phyloP scores from a whole-genome alignment of 2,329 filamentous ascomycete genomes.

The Stagonosporopsis vannaccii region DNA sequence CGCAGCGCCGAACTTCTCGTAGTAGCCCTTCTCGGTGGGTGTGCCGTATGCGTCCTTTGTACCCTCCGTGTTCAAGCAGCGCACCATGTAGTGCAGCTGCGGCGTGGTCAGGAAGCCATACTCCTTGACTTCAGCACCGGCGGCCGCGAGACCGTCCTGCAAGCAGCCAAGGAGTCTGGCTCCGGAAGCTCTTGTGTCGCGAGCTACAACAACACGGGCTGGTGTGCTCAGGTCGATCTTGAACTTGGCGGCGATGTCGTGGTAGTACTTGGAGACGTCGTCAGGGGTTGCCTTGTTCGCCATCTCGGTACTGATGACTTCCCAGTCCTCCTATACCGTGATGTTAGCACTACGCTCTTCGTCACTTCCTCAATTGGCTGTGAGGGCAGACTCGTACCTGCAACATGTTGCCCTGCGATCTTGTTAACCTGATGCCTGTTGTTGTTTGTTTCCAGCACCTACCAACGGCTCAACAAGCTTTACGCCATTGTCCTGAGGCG shows the following conservation, averaged over 20 bases:
- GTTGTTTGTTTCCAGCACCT: conserved; percentile 26
- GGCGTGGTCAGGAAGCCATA: conserved; percentile 93
- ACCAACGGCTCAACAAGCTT: conserved; percentile 92
- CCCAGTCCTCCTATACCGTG: conserved; percentile 74
- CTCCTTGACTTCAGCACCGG: conserved; percentile 77
- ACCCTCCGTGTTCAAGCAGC: conserved; percentile 90
- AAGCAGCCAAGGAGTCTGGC: conserved; percentile 82
- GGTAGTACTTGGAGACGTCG: conserved; percentile 77
- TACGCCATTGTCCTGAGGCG: conserved; percentile 70
- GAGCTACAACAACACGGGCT: conserved; percentile 85
- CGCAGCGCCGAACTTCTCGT: conserved; percentile 85
- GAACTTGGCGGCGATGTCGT: conserved; percentile 65
- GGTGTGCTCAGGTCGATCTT: conserved; percentile 72
- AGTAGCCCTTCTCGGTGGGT: conserved; percentile 90
- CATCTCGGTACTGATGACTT: conserved; percentile 83
- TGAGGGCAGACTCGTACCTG: conserved; percentile 50
- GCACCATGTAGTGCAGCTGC: conserved; percentile 96
- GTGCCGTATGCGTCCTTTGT: conserved; percentile 88
- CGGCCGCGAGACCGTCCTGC: conserved; percentile 78
- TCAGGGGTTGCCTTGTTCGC: conserved; percentile 84
- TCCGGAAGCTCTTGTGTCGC: conserved; percentile 93
- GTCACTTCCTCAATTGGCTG: neutral
- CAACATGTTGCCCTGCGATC: conserved; percentile 82
- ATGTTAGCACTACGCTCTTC: conserved; percentile 23
- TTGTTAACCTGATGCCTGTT: conserved; percentile 25